A percentile compares a stretch with the other conserved stretches of the same genome.
Evolutionary conservation across 2,329 filamentous ascomycete species (phyloP).

Genomic region (Aplosporella prunicola): DNA sequence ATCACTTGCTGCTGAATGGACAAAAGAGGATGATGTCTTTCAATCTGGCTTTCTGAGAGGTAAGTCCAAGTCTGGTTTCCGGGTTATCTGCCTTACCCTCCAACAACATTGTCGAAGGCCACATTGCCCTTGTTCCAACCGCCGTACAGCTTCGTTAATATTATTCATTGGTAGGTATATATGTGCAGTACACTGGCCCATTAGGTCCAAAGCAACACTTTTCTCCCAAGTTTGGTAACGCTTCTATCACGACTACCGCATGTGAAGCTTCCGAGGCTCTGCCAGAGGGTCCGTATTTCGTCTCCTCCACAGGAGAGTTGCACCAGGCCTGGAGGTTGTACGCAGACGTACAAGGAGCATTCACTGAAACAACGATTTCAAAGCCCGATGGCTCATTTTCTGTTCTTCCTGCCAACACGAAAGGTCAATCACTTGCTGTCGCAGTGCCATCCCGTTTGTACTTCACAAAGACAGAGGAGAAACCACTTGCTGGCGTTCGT

Average conservation of each 20-base stretch:
- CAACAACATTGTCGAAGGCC: no score
- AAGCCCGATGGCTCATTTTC: conserved; percentile 32
- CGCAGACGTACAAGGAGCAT: conserved; percentile 41
- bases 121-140: no score
- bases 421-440: conserved; percentile 36
- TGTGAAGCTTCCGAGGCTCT: conserved; percentile 16
- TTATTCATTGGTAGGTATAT: conserved; percentile 15
- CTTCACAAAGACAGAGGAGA: conserved; percentile 42
- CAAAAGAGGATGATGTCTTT: conserved; percentile 33
- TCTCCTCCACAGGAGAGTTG: conserved; percentile 36
- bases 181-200: conserved; percentile 13
- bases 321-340: conserved; percentile 43
- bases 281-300: conserved; percentile 42
- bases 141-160: not conserved
- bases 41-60: conserved; percentile 30
- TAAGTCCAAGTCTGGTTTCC: conserved; percentile 5
- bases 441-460: conserved; percentile 54
- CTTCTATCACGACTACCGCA: not conserved
- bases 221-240: not conserved
- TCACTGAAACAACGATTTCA: conserved; percentile 37
- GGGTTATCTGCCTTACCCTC: no score
- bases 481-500: conserved; percentile 51
- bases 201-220: not conserved
- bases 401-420: conserved; percentile 35
- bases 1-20: conserved; percentile 21